A percentile compares a stretch with the other conserved stretches of the same genome.
Evolutionary conservation across 495 filamentous ascomycete genomes (phyloP).

Genomic region (Aspergillus nidulans): DNA sequence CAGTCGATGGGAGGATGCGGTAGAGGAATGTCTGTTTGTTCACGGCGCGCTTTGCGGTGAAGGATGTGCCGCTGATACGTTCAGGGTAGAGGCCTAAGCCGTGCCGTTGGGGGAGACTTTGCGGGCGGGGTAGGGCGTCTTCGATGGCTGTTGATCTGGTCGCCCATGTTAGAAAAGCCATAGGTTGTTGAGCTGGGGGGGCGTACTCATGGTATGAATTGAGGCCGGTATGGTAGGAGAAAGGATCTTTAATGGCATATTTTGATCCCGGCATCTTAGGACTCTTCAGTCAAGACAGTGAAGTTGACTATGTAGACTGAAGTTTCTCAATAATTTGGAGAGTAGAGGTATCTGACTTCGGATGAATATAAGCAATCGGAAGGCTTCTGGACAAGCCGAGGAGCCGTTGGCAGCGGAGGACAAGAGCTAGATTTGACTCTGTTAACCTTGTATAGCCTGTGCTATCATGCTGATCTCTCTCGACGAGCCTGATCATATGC

Average conservation of each 20-base stretch:
- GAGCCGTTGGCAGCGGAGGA: no score
- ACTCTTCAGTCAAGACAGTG: not conserved
- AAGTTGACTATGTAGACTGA: no score
- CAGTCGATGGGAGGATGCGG: conserved; percentile 4
- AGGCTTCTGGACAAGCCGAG: no score
- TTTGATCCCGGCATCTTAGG: not conserved
- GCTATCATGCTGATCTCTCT: no score
- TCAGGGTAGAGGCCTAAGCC: conserved; percentile 2
- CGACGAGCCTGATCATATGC: no score
- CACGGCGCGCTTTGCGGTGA: conserved; percentile 3
- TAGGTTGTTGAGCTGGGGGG: not conserved
- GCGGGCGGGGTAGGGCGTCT: not conserved
- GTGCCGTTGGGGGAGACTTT: conserved; percentile 4
- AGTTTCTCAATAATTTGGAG: no score
- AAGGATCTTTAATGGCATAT: not conserved
- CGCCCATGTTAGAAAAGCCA: not conserved
- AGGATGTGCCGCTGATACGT: conserved; percentile 5
- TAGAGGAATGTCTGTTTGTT: conserved; percentile 9
- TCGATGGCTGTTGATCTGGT: not conserved
- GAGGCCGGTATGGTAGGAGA: not conserved
- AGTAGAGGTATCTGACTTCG: no score
- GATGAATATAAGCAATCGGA: no score
- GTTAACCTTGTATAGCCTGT: no score
- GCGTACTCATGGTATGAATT: conserved; percentile 5
- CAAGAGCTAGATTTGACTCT: no score